These are phyloP conservation scores for Ogataea corticis DNA, from an alignment of 805 yeast genomes.

Conservation along the genomic window DNA sequence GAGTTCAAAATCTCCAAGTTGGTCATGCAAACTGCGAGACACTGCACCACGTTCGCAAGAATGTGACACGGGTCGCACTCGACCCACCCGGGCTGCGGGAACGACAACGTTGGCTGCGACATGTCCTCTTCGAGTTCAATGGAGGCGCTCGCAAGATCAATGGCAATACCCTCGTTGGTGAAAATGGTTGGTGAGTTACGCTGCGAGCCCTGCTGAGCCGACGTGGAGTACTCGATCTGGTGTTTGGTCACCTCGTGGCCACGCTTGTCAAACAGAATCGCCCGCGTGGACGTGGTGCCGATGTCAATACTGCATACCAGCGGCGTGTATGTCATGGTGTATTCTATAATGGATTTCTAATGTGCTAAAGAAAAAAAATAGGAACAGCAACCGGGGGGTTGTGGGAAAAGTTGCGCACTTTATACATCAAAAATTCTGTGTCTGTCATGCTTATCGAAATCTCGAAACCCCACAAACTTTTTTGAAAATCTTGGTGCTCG, in stretches of 20 bases:
- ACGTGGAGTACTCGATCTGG: constrained; percentile 84
- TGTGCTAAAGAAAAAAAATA: background rate
- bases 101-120: constrained; percentile 65
- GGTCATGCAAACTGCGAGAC: constrained; percentile 66
- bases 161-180: constrained; percentile 74
- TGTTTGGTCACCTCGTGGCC: constrained; percentile 84
- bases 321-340: constrained; percentile 29
- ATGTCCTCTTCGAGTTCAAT: constrained; percentile 63
- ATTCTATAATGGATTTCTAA: background rate
- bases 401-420: too few relatives aligned
- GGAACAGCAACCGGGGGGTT: too few relatives aligned
- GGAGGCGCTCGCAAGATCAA: constrained; percentile 48
- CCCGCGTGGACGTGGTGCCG: constrained; percentile 91
- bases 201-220: constrained; percentile 50
- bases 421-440: background rate
- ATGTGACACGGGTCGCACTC: constrained; percentile 89
- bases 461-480: constrained; percentile 4
- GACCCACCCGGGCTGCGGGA: constrained; percentile 89
- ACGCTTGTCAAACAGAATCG: constrained; percentile 69
- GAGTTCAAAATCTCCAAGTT: constrained; percentile 58
- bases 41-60: constrained; percentile 75
- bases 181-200: constrained; percentile 53
- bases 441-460: constrained; percentile 1
- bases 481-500: background rate
- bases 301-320: constrained; percentile 76